A percentile compares a stretch with the other conserved stretches of the same genome.
Conservation (phyloP, 768 basidiomycete species). For the Tricholoma matsutake region DNA sequence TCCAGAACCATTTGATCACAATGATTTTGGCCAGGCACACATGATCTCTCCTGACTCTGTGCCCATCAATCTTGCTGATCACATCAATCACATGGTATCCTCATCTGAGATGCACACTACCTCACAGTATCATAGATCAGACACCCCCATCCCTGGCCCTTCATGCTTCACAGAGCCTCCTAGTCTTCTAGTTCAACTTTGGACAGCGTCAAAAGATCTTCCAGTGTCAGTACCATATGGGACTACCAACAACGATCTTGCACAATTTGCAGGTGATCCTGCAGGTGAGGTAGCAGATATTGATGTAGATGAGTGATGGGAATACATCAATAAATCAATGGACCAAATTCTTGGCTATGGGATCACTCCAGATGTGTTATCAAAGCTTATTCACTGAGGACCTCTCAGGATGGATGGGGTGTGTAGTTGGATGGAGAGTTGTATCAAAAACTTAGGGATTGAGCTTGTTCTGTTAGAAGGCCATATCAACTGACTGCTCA, state of each 20-base stretch:
- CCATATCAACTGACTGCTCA: constrained; percentile 4
- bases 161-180: no score
- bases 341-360: not conserved
- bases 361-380: not conserved
- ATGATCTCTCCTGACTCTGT: no score
- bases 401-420: not conserved
- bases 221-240: not conserved
- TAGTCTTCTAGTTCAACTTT: not conserved
- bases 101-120: not conserved
- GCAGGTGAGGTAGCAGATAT: not conserved
- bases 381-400: constrained; percentile 1
- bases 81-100: no score
- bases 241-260: not conserved
- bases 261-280: not conserved
- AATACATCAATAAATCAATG: not conserved
- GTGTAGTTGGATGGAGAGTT: constrained; percentile 5
- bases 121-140: no score
- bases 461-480: constrained; percentile 9
- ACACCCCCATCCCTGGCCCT: no score
- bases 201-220: not conserved
- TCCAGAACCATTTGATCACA: no score
- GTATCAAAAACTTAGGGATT: constrained; percentile 6
- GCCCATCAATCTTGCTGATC: no score
- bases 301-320: not conserved
- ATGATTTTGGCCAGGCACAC: no score